phyloP scores from a whole-genome alignment of 805 yeast genomes.

The Ogataea trehaloabstinens region DNA sequence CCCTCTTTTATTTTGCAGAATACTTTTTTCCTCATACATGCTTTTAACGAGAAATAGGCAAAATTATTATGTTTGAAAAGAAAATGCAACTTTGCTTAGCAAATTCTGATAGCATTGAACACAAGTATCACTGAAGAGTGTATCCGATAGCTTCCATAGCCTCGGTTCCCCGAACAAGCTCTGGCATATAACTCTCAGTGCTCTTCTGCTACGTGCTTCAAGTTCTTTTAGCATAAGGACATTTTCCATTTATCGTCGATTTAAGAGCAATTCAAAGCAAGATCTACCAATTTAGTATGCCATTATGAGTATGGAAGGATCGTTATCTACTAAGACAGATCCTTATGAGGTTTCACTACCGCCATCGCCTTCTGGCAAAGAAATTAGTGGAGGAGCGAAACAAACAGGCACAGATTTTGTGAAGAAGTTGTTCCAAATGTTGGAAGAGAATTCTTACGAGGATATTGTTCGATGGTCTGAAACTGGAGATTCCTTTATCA shows the following conservation, averaged over 20 bases:
- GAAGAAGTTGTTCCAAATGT: constrained; percentile 76
- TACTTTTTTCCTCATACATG: background rate
- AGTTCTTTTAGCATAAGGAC: no score
- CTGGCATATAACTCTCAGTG: no score
- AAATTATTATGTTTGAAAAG: no score
- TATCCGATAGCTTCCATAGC: no score
- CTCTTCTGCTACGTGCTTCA: no score
- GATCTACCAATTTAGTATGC: no score
- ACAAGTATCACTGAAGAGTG: no score
- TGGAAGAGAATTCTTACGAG: constrained; percentile 75
- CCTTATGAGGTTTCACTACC: background rate
- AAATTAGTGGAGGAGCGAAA: constrained; percentile 1
- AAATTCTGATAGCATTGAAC: no score
- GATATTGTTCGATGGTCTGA: constrained; percentile 84
- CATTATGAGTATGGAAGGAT: constrained; percentile 9
- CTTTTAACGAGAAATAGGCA: background rate
- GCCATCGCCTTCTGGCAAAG: constrained; percentile 3
- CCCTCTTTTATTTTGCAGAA: constrained; percentile 1
- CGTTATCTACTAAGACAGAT: background rate
- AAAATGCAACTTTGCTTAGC: no score
- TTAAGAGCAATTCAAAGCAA: no score
- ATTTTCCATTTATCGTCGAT: no score
- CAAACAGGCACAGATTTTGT: constrained; percentile 56
- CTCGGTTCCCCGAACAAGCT: no score
- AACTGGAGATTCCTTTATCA: constrained; percentile 83